Evolutionary conservation across 805 yeast species (phyloP), one percentile per base, ranked within the genome.

Genomic region (Wickerhamomyces pijperi): DNA sequence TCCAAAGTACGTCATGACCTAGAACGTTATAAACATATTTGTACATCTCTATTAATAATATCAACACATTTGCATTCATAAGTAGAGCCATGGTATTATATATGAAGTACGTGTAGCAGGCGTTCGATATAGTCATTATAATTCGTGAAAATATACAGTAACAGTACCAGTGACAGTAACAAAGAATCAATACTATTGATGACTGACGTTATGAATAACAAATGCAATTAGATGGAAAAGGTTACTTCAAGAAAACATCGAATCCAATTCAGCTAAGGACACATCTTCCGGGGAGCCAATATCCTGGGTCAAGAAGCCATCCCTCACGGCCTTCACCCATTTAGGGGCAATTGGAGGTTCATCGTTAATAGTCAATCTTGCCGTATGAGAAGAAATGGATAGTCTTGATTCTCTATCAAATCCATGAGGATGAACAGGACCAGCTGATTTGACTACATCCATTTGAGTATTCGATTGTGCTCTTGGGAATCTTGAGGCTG

Each of bases 1-100:
- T 13, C 98, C 98, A 41, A 92, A 92, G 60, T 92, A 92, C 59
- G 79, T 80, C 58, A 75, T 85, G 79, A 80, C 94, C 6, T 80
- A 39, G 29, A 29, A 28, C 7, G 7, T n/a, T n/a, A n/a, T n/a
- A n/a, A n/a, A n/a, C n/a, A n/a, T n/a, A n/a, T n/a, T n/a, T n/a
- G n/a, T n/a, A 28, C n/a, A 28, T 28, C 9, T 21, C 23, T 9
- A 21, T 21, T 21, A 21, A 21, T 21, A n/a, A n/a, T n/a, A n/a
- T n/a, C n/a, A n/a, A n/a, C n/a, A n/a, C n/a, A n/a, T n/a, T n/a
- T n/a, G n/a, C n/a, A n/a, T n/a, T n/a, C n/a, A n/a, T n/a, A n/a
- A n/a, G n/a, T n/a, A n/a, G n/a, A n/a, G n/a, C n/a, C n/a, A n/a
- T n/a, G n/a, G n/a, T n/a, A n/a, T n/a, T n/a, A n/a, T n/a, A n/a